phyloP scores from a whole-genome alignment of 148 eudicot genomes.

The Dianthus caryophyllus region DNA sequence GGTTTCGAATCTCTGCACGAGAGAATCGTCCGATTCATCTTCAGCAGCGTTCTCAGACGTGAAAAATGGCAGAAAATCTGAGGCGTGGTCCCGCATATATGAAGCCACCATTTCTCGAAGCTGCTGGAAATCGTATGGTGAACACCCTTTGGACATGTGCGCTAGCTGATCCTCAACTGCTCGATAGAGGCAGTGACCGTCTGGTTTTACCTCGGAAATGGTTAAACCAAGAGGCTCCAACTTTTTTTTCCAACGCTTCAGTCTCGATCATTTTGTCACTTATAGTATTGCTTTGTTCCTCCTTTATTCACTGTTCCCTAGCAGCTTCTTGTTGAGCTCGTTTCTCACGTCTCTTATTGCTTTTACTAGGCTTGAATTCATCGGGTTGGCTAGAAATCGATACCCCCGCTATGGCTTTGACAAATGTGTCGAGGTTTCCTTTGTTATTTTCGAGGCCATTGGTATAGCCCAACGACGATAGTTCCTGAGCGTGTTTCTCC shows the following conservation, averaged over 20 bases:
- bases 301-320: constrained; percentile 67
- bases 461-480: constrained; percentile 51
- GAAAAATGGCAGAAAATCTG: constrained; percentile 61
- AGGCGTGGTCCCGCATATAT: constrained; percentile 53
- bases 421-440: constrained; percentile 47
- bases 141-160: constrained; percentile 38
- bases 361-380: constrained; percentile 57
- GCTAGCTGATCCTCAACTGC: constrained; percentile 70
- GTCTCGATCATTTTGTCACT: constrained; percentile 49
- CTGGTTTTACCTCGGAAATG: constrained; percentile 57
- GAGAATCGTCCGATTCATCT: constrained; percentile 42
- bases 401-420: constrained; percentile 69
- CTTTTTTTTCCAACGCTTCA: constrained; percentile 47
- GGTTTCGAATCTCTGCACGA: constrained; percentile 48
- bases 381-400: constrained; percentile 45
- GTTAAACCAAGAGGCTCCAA: constrained; percentile 58
- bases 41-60: constrained; percentile 49
- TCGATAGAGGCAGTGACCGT: constrained; percentile 70
- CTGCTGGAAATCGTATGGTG: constrained; percentile 48
- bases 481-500: constrained; percentile 58
- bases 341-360: constrained; percentile 62
- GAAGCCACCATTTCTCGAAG: constrained; percentile 60
- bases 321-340: constrained; percentile 74
- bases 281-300: constrained; percentile 52
- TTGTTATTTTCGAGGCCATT: constrained; percentile 30